phyloP scores from a whole-genome alignment of 116 monocot species.

The Papilionanthe hybrid region DNA sequence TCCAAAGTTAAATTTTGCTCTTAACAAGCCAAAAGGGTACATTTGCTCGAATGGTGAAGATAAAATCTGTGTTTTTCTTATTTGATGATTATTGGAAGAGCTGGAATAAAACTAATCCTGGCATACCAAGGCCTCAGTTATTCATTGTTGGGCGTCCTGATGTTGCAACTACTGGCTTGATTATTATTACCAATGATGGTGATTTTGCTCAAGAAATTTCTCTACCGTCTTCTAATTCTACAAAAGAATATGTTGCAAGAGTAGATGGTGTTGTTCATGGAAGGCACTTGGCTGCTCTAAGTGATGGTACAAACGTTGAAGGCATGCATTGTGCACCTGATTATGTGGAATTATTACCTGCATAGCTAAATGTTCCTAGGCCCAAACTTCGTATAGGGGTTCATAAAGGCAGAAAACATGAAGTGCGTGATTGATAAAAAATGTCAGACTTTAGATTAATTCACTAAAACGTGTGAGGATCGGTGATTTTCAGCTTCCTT shows the following conservation, averaged over 20 bases:
- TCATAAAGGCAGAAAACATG: constrained; percentile 91
- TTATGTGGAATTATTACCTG: constrained; percentile 63
- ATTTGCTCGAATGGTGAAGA: constrained; percentile 87
- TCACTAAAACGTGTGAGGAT: constrained; percentile 93
- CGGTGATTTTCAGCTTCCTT: constrained; percentile 80
- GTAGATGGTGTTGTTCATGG: constrained; percentile 62
- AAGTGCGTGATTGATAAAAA: constrained; percentile 89
- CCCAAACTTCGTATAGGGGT: constrained; percentile 81
- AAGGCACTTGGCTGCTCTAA: constrained; percentile 66
- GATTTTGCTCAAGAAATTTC: constrained; percentile 88
- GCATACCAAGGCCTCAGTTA: constrained; percentile 73
- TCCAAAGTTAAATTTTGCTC: constrained; percentile 87
- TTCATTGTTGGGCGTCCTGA: constrained; percentile 95
- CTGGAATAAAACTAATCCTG: constrained; percentile 75
- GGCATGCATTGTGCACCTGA: constrained; percentile 76
- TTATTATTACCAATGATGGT: constrained; percentile 90
- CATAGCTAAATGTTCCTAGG: constrained; percentile 49
- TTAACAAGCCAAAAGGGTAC: constrained; percentile 99
- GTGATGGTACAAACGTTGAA: constrained; percentile 75
- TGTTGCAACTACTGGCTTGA: constrained; percentile 89
- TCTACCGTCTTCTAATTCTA: constrained; percentile 85
- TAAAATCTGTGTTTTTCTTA: constrained; percentile 72
- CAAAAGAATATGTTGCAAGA: constrained; percentile 90
- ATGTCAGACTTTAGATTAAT: constrained; percentile 85
- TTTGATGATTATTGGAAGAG: constrained; percentile 81